Base-by-base conservation (phyloP, 1,284 basidiomycete species). In the Papiliotrema terrestris region DNA sequence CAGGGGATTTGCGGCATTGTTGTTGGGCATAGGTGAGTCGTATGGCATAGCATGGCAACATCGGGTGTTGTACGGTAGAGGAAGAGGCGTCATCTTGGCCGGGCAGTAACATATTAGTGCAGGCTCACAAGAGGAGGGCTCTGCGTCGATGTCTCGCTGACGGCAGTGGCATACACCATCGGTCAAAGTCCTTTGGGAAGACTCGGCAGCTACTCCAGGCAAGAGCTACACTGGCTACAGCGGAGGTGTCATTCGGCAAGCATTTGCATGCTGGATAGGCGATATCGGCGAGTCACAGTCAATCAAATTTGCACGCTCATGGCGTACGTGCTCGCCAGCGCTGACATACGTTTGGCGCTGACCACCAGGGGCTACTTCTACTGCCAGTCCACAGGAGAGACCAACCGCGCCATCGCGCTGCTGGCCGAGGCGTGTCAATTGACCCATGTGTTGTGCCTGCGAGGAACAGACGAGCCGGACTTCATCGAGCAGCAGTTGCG, bases 351-450 rank as follows among this genome's bases (percentile, higher is more conserved):
- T 17, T 5, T 4, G 4, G 29, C 11, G 38, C 42, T 58, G 48
- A 38, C 26, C 11, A 6, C 9, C 38, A 68, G 66, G 1, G 62
- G 60, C 22, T 63, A 68, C 54, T 68, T 68, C 42, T 63, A 60
- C 49, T 64, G 61, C 45, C 60, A 64, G 42, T 61, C 59, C 11
- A 54, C 62, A 9, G 61, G 64, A 5, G 49, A 62, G 51, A 57
- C 48, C 25, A 57, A 56, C 17, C 55, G 58, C 35, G 66, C 66
- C 2, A 38, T 55, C 13, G 51, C 62, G 6, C 49, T 66, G 1
- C 55, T 68, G 13, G 57, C 64, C 19, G 65, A 66, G 43, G 66
- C 66, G 19, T 68, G 66, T 38, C 64, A 68, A 44, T 54, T 69
- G 20, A 55, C 57, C 3, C 58, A 62, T 38, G 47, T 61, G 2